These are phyloP conservation scores for Osmanthus fragrans DNA, from an alignment of 257 asterid species.

Conservation along the genomic window DNA sequence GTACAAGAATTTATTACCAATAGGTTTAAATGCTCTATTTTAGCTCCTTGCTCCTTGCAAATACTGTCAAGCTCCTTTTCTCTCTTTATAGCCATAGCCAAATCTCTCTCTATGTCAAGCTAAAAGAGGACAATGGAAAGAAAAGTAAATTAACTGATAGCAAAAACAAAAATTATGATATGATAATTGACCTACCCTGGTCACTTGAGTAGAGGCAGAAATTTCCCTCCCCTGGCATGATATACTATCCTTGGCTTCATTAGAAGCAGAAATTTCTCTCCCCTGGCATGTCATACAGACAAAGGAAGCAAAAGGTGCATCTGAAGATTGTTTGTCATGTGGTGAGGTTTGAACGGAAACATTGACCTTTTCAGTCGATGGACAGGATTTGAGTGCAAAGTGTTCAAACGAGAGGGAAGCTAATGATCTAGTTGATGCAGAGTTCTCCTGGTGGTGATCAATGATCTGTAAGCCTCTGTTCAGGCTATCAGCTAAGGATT, in stretches of 20 bases:
- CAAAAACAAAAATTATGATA: conserved; percentile 1
- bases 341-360: conserved; percentile 53
- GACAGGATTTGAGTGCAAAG: conserved; percentile 68
- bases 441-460: conserved; percentile 77
- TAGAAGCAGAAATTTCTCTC: conserved; percentile 29
- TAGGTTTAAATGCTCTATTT: conserved; percentile 69
- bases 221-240: conserved; percentile 42
- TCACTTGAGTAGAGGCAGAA: conserved; percentile 25
- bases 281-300: conserved; percentile 66
- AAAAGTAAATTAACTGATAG: conserved; percentile 8
- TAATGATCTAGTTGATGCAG: conserved; percentile 62
- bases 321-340: conserved; percentile 35
- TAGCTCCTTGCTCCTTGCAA: conserved; percentile 79
- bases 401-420: conserved; percentile 92
- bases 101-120: conserved; percentile 52
- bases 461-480: conserved; percentile 85
- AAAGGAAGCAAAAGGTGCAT: conserved; percentile 37
- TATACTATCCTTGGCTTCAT: conserved; percentile 39
- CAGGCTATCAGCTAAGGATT: conserved; percentile 90
- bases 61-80: conserved; percentile 65
- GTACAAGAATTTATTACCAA: conserved; percentile 42
- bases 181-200: conserved; percentile 34
- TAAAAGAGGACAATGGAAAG: conserved; percentile 8
- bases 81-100: conserved; percentile 37
- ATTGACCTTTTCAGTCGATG: conserved; percentile 47